A percentile compares a stretch with the other conserved stretches of the same genome.
phyloP scores from a whole-genome alignment of 371 early-diverging fungal genomes.

The Aphelidium insulamus region DNA sequence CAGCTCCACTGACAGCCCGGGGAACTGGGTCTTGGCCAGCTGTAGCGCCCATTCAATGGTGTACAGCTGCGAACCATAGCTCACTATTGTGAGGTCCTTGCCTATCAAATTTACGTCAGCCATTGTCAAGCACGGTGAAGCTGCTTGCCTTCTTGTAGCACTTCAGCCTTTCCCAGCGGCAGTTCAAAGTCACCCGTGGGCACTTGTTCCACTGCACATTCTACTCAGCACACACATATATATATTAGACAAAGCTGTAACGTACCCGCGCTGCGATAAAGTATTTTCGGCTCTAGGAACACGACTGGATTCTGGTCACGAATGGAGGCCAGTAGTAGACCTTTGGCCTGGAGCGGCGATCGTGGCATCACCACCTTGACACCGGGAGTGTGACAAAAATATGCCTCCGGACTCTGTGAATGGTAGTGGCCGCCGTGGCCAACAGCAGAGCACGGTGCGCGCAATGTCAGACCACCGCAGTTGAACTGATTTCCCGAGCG shows the following conservation, averaged over 20 bases:
- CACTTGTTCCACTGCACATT: constrained; percentile 62
- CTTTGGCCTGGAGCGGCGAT: constrained; percentile 89
- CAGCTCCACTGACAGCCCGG: constrained; percentile 73
- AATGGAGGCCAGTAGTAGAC: constrained; percentile 73
- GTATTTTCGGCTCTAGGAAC: constrained; percentile 90
- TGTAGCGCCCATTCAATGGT: constrained; percentile 73
- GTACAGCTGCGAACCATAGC: constrained; percentile 87
- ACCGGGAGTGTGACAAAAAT: constrained; percentile 89
- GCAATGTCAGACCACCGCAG: constrained; percentile 74
- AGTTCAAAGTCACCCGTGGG: constrained; percentile 79
- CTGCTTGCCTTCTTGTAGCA: constrained; percentile 70
- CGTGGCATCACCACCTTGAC: constrained; percentile 85
- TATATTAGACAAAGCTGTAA: not conserved
- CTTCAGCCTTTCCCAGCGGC: constrained; percentile 82
- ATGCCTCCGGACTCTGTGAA: constrained; percentile 85
- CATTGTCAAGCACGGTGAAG: constrained; percentile 11
- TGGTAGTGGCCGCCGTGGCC: constrained; percentile 96
- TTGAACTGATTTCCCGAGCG: constrained; percentile 81
- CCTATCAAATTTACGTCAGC: constrained; percentile 5
- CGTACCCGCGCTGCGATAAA: constrained; percentile 76
- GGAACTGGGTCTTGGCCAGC: constrained; percentile 62
- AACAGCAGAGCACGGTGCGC: constrained; percentile 84
- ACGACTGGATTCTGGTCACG: constrained; percentile 84
- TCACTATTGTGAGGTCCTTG: constrained; percentile 78
- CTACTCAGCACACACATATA: constrained; percentile 2